Base-by-base conservation (phyloP, 116 monocot genomes). In the Cymodocea nodosa region DNA sequence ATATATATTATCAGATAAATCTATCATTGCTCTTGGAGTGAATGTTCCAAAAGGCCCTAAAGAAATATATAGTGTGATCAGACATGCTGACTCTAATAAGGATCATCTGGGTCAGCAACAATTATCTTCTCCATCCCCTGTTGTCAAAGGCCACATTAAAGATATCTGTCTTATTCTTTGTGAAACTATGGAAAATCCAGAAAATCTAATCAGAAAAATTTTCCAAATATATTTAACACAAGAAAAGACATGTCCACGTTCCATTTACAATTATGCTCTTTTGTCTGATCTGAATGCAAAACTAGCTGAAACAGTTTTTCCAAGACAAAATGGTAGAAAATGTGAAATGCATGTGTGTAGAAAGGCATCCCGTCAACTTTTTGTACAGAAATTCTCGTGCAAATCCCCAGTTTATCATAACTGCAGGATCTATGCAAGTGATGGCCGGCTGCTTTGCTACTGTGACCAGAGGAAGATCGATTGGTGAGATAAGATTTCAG, bases 321-420 rank as follows among this genome's bases (percentile, higher is more conserved):
- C 73, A 37, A 81, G 71, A 72, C 71, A 70, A 72, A 80, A 66
- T 74, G 85, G 79, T 62, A 77, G 71, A 52, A 87, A 81, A 55
- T 68, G 39, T 50, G 24, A 56, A 16, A 44, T 66, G 59, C 25
- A 63, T 65, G 35, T 55, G 70, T 69, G 76, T 39, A 81, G 72
- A 56, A 90, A 81, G 70, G 73, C 83, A 70, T 87, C 95, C 23
- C 78, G 90, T 35, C 85, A 84, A 53, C 79, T 81, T 59, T 95
- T 95, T 79, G 84, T 95, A 63, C 82, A 83, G 70, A 90, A 95
- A 61, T 95, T 95, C 54, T 87, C 95, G 7, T 95, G 95, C 74
- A 95, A 95, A 76, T 78, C 90, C 39, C 95, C 90, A 67, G 90
- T 95, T 61, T 95, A 95, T 75, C 87, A 95, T 66, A 95, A 95